These are phyloP conservation scores for Emergomyces orientalis DNA, from an alignment of 2,329 filamentous ascomycete species.

Conservation along the genomic window DNA sequence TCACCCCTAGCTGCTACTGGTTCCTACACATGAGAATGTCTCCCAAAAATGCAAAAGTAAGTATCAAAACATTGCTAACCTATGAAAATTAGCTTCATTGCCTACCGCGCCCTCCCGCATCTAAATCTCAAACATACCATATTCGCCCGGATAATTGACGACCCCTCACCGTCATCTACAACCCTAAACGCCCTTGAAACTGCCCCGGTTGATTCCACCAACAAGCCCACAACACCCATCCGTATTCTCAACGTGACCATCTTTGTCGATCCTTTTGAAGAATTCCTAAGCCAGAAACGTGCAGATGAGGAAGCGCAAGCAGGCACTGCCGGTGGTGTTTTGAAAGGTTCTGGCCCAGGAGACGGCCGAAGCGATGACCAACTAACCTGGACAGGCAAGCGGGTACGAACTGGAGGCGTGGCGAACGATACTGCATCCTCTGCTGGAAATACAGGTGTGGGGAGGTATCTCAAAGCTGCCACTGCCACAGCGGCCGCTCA, in stretches of 20 bases:
- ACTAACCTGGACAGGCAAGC: conserved; percentile 93
- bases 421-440: conserved; percentile 38
- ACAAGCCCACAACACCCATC: conserved; percentile 68
- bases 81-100: conserved; percentile 57
- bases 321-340: neutral
- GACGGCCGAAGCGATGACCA: conserved; percentile 64
- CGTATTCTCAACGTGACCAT: conserved; percentile 73
- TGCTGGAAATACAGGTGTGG: conserved; percentile 47
- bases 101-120: conserved; percentile 74
- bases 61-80: neutral
- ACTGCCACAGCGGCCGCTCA: conserved; percentile 17
- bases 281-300: conserved; percentile 69
- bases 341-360: conserved; percentile 11
- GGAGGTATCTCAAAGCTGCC: conserved; percentile 72
- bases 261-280: conserved; percentile 89
- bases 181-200: conserved; percentile 65
- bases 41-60: neutral
- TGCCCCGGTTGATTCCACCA: conserved; percentile 60
- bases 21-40: neutral
- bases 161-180: conserved; percentile 36
- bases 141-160: conserved; percentile 77
- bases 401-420: conserved; percentile 59
- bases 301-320: conserved; percentile 51
- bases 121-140: conserved; percentile 96
- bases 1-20: neutral